Conservation (phyloP, 208 protist species). For the Acanthamoeba castellanii region DNA sequence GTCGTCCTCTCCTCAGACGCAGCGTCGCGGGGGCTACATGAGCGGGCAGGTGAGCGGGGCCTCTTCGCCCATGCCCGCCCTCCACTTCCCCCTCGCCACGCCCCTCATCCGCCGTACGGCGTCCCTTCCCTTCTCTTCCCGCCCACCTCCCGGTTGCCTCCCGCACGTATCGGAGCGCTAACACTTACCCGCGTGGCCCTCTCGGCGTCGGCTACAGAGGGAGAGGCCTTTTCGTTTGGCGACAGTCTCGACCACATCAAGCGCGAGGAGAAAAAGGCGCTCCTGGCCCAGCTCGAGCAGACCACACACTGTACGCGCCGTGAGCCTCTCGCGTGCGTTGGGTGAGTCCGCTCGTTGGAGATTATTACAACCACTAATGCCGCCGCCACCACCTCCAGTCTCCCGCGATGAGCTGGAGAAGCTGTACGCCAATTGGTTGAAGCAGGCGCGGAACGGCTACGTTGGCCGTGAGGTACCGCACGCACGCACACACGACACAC, state of each 20-base stretch:
- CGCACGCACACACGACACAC: neutral
- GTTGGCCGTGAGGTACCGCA: slow-evolving; percentile 1
- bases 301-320: slow-evolving; percentile 44
- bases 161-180: no score
- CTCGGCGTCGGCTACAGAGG: no score
- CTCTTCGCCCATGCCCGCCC: neutral
- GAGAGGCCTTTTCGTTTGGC: neutral
- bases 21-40: neutral
- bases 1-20: neutral
- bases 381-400: neutral
- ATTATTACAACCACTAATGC: no score
- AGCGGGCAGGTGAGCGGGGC: slow-evolving; percentile 18
- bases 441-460: neutral
- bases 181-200: no score
- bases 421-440: slow-evolving; percentile 36
- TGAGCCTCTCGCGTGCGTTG: neutral
- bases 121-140: neutral
- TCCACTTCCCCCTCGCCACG: slow-evolving; percentile 31
- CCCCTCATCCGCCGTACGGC: neutral
- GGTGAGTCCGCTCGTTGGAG: no score
- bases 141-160: no score
- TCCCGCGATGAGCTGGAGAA: slow-evolving; percentile 13
- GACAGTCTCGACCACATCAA: neutral
- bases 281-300: slow-evolving; percentile 21
- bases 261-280: slow-evolving; percentile 34